Conservation (phyloP, 2,329 filamentous ascomycete species). For the Knufia petricola region DNA sequence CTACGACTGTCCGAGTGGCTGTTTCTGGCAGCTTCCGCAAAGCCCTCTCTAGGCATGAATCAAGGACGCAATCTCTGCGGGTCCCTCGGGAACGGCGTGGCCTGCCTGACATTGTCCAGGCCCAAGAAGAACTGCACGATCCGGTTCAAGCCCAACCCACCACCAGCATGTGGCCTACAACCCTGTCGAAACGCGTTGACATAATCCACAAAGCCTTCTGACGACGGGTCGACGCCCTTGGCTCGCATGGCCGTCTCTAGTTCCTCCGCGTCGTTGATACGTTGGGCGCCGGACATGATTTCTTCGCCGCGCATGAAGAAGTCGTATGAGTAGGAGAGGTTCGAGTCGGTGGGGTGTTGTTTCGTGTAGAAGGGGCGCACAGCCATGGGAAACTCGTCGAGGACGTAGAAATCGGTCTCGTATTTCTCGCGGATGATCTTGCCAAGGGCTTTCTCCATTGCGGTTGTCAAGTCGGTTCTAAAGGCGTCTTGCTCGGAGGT, state of each 20-base stretch:
- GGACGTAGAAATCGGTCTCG: conserved; percentile 89
- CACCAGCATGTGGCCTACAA: conserved; percentile 55
- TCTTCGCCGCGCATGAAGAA: conserved; percentile 64
- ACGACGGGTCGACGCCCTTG: conserved; percentile 50
- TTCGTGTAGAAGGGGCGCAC: conserved; percentile 91
- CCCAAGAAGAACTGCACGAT: conserved; percentile 60
- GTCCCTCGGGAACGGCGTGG: conserved; percentile 55
- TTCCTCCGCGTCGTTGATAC: conserved; percentile 53
- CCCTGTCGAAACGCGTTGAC: conserved; percentile 55
- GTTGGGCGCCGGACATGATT: conserved; percentile 58
- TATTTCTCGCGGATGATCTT: conserved; percentile 78
- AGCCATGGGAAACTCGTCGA: conserved; percentile 88
- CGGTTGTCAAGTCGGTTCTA: conserved; percentile 39
- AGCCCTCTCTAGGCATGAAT: no score
- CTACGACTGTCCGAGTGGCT: background rate
- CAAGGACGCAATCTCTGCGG: conserved; percentile 45
- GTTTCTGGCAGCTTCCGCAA: no score
- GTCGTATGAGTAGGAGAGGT: conserved; percentile 59
- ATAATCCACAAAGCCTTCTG: conserved; percentile 54
- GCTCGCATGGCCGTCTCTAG: conserved; percentile 49
- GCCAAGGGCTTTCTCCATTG: conserved; percentile 61
- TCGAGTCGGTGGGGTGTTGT: conserved; percentile 57
- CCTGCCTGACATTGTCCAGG: conserved; percentile 52
- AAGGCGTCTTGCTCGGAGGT: conserved; percentile 40
- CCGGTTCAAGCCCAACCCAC: conserved; percentile 55